phyloP scores from a whole-genome alignment of 2,329 filamentous ascomycete genomes.

The Diaporthe longicolla region DNA sequence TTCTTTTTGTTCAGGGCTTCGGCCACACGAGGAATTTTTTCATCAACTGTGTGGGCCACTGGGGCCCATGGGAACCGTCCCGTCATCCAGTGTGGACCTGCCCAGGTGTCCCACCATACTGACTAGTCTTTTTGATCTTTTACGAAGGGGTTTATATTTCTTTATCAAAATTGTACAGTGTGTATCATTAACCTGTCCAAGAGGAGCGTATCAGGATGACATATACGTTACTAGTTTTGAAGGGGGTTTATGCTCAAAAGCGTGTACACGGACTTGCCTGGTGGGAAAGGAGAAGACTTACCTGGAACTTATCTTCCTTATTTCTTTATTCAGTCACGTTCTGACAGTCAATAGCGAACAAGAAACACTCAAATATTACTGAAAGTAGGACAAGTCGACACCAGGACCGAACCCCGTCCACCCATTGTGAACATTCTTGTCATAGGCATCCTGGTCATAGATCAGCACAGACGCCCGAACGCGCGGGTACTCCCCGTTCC shows the following conservation, averaged over 20 bases:
- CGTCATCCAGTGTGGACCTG: no score
- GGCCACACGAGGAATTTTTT: no score
- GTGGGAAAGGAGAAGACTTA: neutral
- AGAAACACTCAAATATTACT: neutral
- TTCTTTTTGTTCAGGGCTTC: no score
- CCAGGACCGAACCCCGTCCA: constrained; percentile 11
- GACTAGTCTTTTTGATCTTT: no score
- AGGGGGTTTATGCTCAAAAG: neutral
- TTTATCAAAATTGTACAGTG: no score
- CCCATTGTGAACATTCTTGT: constrained; percentile 3
- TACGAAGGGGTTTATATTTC: no score
- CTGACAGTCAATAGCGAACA: neutral
- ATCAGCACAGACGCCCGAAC: constrained; percentile 1
- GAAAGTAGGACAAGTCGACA: neutral
- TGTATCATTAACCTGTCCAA: no score
- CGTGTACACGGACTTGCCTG: no score
- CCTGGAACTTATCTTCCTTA: neutral
- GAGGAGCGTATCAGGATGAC: no score
- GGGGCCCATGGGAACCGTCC: no score
- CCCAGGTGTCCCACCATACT: no score
- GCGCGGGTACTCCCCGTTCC: neutral
- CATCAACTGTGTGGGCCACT: no score
- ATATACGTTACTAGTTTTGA: neutral
- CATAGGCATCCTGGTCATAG: constrained; percentile 28
- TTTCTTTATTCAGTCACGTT: neutral